phyloP scores from a whole-genome alignment of 371 early-diverging fungal species.

The Rhizopus microsporus region DNA sequence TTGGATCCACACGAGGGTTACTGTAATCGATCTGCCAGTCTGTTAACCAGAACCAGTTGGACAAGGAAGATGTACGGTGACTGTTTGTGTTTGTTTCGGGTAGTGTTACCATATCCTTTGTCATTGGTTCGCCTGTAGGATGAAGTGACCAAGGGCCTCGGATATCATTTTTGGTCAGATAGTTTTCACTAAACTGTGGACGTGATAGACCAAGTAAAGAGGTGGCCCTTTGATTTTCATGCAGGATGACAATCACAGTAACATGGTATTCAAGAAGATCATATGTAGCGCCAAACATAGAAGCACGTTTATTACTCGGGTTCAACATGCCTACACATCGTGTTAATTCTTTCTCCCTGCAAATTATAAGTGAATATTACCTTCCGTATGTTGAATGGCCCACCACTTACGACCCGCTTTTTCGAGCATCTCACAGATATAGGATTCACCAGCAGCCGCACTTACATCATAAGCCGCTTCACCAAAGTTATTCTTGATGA shows the following conservation, averaged over 20 bases:
- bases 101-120: conserved; percentile 54
- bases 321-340: conserved; percentile 4
- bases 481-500: conserved; percentile 66
- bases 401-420: conserved; percentile 56
- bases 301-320: conserved; percentile 15
- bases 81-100: conserved; percentile 26
- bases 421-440: conserved; percentile 71
- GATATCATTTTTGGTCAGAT: conserved; percentile 48
- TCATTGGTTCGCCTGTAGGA: conserved; percentile 45
- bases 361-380: conserved; percentile 6
- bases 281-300: conserved; percentile 25
- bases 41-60: conserved; percentile 76
- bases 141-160: conserved; percentile 63
- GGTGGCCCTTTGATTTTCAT: conserved; percentile 67
- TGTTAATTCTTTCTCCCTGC: background rate
- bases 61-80: conserved; percentile 24
- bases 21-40: conserved; percentile 75
- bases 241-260: conserved; percentile 56
- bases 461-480: conserved; percentile 86
- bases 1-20: conserved; percentile 57
- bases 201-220: conserved; percentile 44
- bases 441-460: conserved; percentile 59
- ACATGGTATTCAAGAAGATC: conserved; percentile 56
- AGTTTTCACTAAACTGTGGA: conserved; percentile 51
- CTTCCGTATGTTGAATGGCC: conserved; percentile 34